Evolutionary conservation across 352 stramenopile species (phyloP).

Genomic region (Globisporangium radiosum): DNA sequence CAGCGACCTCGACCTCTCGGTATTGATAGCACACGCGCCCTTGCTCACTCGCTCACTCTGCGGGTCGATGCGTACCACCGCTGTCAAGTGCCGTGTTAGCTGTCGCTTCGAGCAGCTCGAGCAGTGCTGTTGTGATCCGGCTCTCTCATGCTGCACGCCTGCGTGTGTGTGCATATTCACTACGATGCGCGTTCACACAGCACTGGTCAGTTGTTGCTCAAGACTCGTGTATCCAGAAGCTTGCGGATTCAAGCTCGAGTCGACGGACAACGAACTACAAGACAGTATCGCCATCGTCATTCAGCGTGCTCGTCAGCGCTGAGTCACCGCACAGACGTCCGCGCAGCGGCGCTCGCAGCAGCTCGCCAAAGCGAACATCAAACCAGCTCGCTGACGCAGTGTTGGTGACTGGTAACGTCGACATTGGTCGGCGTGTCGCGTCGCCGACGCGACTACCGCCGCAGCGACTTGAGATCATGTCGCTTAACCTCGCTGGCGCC

Average conservation of each 20-base stretch:
- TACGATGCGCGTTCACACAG: slow-evolving; percentile 10
- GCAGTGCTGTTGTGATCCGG: not conserved
- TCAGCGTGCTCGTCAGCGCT: not conserved
- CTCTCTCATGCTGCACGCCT: not conserved
- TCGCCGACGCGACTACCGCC: not conserved
- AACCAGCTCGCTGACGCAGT: slow-evolving; percentile 12
- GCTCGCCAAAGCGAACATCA: slow-evolving; percentile 16
- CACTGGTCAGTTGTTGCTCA: slow-evolving; percentile 61
- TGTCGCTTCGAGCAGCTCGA: too few relatives aligned
- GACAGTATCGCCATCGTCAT: not conserved
- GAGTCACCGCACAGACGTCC: not conserved
- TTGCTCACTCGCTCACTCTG: too few relatives aligned
- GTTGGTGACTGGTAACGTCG: not conserved
- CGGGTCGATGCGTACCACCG: too few relatives aligned
- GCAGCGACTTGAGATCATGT: not conserved
- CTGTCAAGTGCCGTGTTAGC: too few relatives aligned
- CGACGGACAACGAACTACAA: not conserved
- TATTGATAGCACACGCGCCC: slow-evolving; percentile 2
- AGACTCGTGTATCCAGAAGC: slow-evolving; percentile 45
- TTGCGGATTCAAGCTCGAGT: slow-evolving; percentile 13
- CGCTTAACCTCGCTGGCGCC: slow-evolving; percentile 50
- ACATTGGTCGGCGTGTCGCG: not conserved
- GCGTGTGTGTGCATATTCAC: not conserved
- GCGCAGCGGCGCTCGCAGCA: not conserved
- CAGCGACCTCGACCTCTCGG: slow-evolving; percentile 54